Evolutionary conservation across 2,329 filamentous ascomycete genomes (phyloP), one percentile per base, ranked within the genome.

Genomic region (Pyrenochaeta sp.): DNA sequence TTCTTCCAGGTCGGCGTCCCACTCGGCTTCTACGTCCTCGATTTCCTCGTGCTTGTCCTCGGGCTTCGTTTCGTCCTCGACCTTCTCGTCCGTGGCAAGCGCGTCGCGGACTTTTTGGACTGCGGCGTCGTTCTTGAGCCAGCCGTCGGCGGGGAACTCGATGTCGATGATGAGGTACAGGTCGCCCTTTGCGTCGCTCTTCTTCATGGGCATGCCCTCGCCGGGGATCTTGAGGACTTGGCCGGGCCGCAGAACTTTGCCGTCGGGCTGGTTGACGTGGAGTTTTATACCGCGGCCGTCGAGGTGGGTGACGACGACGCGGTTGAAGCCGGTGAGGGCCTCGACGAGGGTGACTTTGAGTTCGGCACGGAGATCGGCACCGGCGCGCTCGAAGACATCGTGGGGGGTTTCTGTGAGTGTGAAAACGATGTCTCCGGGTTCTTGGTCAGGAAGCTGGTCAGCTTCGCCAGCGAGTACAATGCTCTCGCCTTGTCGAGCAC

Each of bases 131-230:
- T 88, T 66, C 46, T 74, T 73, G 44, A 92, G 77, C 90, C 91
- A 97, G 18, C 85, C 88, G 60, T 93, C 85, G 59, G 92, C 85
- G 2, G 94, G 94, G 76, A 97, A 97, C 41, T 90, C 82, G 51
- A 99, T 82, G 61, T 94, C 86, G 53, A 96, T 86, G 24, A 88
- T 77, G 28, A 99, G 79, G 72, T 93, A 99, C 13, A 99, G 77
- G 64, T 97, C 91, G 29, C 94, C 94, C 67, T 85, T 90, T 4
- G 76, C 66, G 26, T 99, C 94, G 52, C 87, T 89, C 44, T 86
- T 85, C 80, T 96, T 96, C 59, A 86, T 73, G 2, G 94, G 94
- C 94, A 99, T 99, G 48, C 94, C 94, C 75, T 99, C 94, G 18
- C 90, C 91, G 2, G 80, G 73, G 1, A 99, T 78, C 77, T 91